Conservation (phyloP, 352 stramenopile genomes). For the Phytophthora idaei region DNA sequence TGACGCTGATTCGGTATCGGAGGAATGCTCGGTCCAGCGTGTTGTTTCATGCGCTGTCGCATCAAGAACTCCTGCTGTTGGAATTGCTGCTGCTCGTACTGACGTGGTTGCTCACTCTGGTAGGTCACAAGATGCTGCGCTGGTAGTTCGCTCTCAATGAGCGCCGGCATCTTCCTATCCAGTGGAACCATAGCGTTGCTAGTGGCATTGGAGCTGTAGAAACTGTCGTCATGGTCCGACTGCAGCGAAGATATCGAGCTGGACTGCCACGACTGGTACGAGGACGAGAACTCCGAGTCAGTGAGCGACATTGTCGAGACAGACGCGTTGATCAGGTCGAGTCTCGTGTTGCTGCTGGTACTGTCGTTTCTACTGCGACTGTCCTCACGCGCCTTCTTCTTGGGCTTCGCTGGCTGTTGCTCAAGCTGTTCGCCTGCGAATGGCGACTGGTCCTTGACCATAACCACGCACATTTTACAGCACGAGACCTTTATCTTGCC, state of each 20-base stretch:
- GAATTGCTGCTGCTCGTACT: slow-evolving; percentile 44
- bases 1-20: slow-evolving; percentile 17
- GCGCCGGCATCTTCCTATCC: slow-evolving; percentile 54
- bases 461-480: slow-evolving; percentile 77
- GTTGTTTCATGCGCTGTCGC: slow-evolving; percentile 39
- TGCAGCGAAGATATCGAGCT: slow-evolving; percentile 58
- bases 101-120: slow-evolving; percentile 39
- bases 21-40: slow-evolving; percentile 11
- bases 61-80: slow-evolving; percentile 41
- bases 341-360: slow-evolving; percentile 25
- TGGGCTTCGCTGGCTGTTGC: slow-evolving; percentile 34
- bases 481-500: slow-evolving; percentile 72
- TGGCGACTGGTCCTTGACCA: slow-evolving; percentile 69
- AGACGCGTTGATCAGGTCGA: slow-evolving; percentile 34
- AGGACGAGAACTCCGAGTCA: slow-evolving; percentile 66
- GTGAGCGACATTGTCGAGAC: slow-evolving; percentile 45
- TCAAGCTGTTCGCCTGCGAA: slow-evolving; percentile 63
- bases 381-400: slow-evolving; percentile 26
- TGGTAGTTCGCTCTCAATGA: slow-evolving; percentile 35
- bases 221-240: slow-evolving; percentile 58
- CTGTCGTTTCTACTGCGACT: slow-evolving; percentile 38
- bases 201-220: slow-evolving; percentile 26
- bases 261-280: slow-evolving; percentile 62
- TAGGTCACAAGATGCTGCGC: slow-evolving; percentile 27
- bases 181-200: slow-evolving; percentile 30